These are phyloP conservation scores for Groenewaldozyma salmanticensis DNA, from an alignment of 805 yeast species.

Conservation along the genomic window DNA sequence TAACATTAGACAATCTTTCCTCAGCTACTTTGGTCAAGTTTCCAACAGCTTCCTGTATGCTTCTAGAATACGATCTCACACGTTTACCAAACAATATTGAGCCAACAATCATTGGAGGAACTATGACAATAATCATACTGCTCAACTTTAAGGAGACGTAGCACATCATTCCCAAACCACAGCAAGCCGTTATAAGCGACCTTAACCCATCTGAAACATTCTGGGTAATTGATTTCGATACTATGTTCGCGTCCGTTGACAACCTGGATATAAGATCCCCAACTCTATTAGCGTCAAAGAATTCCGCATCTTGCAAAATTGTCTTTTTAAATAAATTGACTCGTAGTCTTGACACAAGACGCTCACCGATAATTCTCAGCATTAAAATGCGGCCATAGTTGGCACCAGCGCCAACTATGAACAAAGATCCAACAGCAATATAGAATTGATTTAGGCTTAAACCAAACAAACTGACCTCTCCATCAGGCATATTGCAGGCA, in stretches of 20 bases:
- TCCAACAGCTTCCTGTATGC: constrained; percentile 78
- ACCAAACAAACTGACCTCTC: constrained; percentile 41
- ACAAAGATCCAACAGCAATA: constrained; percentile 47
- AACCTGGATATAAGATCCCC: constrained; percentile 88
- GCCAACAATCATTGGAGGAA: constrained; percentile 76
- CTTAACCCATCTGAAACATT: constrained; percentile 90
- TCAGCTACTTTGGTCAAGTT: constrained; percentile 82
- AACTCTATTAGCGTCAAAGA: constrained; percentile 79
- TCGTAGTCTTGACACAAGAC: constrained; percentile 75
- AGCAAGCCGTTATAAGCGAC: constrained; percentile 69
- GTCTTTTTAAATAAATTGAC: constrained; percentile 67
- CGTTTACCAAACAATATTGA: constrained; percentile 74
- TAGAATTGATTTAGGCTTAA: constrained; percentile 57
- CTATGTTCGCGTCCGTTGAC: constrained; percentile 81
- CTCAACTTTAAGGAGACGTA: constrained; percentile 77
- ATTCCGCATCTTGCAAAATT: constrained; percentile 77
- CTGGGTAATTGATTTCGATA: constrained; percentile 76
- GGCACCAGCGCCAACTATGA: constrained; percentile 64
- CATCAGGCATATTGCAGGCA: constrained; percentile 36
- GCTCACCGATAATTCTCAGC: constrained; percentile 73
- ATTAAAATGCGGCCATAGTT: constrained; percentile 74
- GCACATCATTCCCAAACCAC: constrained; percentile 88
- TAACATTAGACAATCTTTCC: constrained; percentile 76
- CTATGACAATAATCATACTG: constrained; percentile 64
- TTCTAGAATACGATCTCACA: constrained; percentile 63